Evolutionary conservation across 176 grass and related monocot species (phyloP).

Genomic region (Zoysia japonica): DNA sequence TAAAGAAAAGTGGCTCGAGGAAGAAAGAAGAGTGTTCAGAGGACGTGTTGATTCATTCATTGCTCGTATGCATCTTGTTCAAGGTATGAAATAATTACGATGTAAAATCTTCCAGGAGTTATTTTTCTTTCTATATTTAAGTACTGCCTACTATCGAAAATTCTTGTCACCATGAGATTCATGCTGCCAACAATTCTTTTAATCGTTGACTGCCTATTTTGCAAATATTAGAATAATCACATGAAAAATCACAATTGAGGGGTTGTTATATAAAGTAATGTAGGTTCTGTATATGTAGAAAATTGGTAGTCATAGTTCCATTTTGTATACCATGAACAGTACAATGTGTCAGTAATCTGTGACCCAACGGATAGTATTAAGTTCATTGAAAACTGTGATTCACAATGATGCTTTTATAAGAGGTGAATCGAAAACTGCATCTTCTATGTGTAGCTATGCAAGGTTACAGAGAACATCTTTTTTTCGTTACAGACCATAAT

Average conservation of each 20-base stretch:
- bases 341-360: not conserved
- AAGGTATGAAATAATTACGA: conserved; percentile 61
- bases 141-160: not conserved
- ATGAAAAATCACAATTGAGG: conserved; percentile 16
- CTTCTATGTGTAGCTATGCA: not conserved
- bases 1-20: conserved; percentile 77
- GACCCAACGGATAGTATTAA: not conserved
- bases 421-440: conserved; percentile 6
- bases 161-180: not conserved
- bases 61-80: conserved; percentile 92
- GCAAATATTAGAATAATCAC: conserved; percentile 15
- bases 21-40: conserved; percentile 78
- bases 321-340: not conserved
- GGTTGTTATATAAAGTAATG: conserved; percentile 7
- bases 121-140: conserved; percentile 28
- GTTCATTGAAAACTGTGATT: conserved; percentile 25
- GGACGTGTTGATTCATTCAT: conserved; percentile 87
- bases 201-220: conserved; percentile 9
- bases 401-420: conserved; percentile 4
- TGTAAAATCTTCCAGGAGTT: conserved; percentile 30
- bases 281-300: conserved; percentile 3
- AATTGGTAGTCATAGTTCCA: not conserved
- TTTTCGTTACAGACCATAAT: conserved; percentile 24
- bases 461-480: not conserved
- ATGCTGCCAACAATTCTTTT: not conserved